Base-by-base conservation (phyloP, 148 eudicot genomes). In the Vaccinium macrocarpon region DNA sequence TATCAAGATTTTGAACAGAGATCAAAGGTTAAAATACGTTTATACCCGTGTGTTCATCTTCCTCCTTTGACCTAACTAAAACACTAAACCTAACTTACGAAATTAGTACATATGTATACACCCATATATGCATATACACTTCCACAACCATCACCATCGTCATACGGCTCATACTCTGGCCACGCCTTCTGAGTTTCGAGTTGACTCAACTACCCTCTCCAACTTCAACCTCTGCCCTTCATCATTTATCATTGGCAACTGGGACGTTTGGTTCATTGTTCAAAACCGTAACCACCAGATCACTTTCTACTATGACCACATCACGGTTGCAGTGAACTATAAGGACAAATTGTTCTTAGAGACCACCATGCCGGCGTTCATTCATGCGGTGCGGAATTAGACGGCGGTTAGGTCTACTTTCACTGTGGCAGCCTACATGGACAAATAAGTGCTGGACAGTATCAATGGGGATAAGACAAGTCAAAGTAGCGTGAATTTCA, bases 151-250 rank as follows among this genome's bases (percentile, higher is more conserved):
- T 92, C 74, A 80, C 90, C 76, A 89, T 95, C 88, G 90, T 92
- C 84, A 75, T 92, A 0, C 94, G 96, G 96, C 88, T 95, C 1
- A 84, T 95, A 46, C 91, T 95, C 85, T 95, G 98, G 50, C 98
- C 98, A 2, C 89, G 91, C n/a, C 59, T 92, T 86, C 98, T 27
- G 61, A 84, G 25, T 92, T 95, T 88, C 89, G 85, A 10, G 83
- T 93, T 71, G 85, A 87, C 50, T 88, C 95, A 0, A 29, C 89
- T 27, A 27, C 95, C 9, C 75, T 94, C 42, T 83, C 94, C 74
- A 87, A 89, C 76, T 87, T 94, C 86, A 92, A 88, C 53, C 51
- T 86, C 78, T 57, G 90, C 25, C 52, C 87, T 52, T 56, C 88
- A 49, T 49, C 46, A 6, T 42, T 82, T 21, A 55, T 91, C 86